Percentiles rank a stretch among this genome's conserved stretches.
These are phyloP conservation scores for Curvularia eragrostidis DNA, from an alignment of 2,329 filamentous ascomycete species.

Conservation along the genomic window DNA sequence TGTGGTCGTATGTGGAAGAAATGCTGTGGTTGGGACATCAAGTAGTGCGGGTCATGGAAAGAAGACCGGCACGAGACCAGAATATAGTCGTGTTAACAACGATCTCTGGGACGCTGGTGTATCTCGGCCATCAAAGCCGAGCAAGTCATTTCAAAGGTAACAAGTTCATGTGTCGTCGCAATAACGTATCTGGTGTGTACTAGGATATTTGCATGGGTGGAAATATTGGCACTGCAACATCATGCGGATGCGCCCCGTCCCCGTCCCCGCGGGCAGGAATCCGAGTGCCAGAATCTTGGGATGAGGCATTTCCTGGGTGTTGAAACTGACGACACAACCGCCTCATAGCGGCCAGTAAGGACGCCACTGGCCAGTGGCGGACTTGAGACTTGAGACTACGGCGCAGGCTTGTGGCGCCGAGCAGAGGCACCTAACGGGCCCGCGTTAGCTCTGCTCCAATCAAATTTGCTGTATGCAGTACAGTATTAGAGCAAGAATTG, in stretches of 20 bases:
- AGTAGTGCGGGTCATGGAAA: background rate
- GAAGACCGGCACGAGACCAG: background rate
- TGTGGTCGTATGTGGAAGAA: conserved; percentile 14
- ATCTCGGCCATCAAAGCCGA: background rate
- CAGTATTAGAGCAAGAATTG: background rate
- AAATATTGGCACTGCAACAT: conserved; percentile 10
- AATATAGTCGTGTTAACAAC: no score
- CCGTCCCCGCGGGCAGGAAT: conserved; percentile 12
- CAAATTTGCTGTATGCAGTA: background rate
- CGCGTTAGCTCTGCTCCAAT: conserved; percentile 3
- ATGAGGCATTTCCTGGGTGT: background rate
- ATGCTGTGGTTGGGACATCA: background rate
- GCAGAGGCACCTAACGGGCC: background rate
- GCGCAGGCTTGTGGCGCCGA: conserved; percentile 7
- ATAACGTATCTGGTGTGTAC: conserved; percentile 15
- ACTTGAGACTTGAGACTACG: conserved; percentile 1
- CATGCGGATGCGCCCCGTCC: conserved; percentile 13
- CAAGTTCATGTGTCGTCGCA: conserved; percentile 8
- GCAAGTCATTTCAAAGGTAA: background rate
- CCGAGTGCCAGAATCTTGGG: conserved; percentile 17
- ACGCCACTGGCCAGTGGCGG: conserved; percentile 1
- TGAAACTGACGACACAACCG: background rate
- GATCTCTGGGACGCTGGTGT: background rate
- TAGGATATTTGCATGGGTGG: conserved; percentile 22
- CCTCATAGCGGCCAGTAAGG: background rate